These are phyloP conservation scores for Asterochloris erici DNA, from an alignment of 139 green algal genomes.

Conservation along the genomic window DNA sequence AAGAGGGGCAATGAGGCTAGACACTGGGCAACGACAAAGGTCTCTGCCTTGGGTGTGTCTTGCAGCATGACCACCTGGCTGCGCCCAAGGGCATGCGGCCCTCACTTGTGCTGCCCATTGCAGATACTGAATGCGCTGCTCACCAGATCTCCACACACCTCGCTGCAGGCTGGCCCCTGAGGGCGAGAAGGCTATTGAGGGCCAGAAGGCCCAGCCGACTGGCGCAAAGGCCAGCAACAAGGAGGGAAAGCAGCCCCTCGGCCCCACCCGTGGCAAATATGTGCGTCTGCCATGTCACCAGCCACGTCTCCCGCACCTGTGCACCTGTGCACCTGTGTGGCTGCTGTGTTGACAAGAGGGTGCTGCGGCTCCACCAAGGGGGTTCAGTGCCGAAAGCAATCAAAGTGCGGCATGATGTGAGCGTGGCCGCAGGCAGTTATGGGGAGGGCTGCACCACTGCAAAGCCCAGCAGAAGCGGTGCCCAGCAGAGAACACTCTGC, in stretches of 20 bases:
- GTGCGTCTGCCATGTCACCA: slow-evolving; percentile 29
- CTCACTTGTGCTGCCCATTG: no score
- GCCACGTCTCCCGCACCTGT: neutral
- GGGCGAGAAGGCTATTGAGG: slow-evolving; percentile 20
- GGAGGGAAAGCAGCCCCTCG: slow-evolving; percentile 54
- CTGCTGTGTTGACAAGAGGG: neutral
- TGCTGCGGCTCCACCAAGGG: neutral
- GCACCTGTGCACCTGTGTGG: neutral
- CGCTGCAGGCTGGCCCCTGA: slow-evolving; percentile 17
- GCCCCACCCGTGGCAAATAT: slow-evolving; percentile 78
- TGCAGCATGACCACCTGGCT: no score
- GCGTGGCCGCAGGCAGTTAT: neutral
- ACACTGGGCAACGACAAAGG: no score
- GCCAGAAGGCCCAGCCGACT: slow-evolving; percentile 13
- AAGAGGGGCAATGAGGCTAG: no score
- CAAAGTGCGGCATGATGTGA: neutral
- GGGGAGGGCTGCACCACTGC: neutral
- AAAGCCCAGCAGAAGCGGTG: neutral
- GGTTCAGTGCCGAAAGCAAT: neutral
- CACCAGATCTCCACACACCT: neutral
- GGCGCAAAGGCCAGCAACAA: slow-evolving; percentile 5
- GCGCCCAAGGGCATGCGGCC: neutral
- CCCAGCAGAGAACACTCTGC: neutral
- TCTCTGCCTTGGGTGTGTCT: no score
- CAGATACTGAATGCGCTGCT: neutral